Evolutionary conservation across 1,284 basidiomycete genomes (phyloP), one percentile per base, ranked within the genome.

Genomic region (Cutaneotrichosporon sp.): DNA sequence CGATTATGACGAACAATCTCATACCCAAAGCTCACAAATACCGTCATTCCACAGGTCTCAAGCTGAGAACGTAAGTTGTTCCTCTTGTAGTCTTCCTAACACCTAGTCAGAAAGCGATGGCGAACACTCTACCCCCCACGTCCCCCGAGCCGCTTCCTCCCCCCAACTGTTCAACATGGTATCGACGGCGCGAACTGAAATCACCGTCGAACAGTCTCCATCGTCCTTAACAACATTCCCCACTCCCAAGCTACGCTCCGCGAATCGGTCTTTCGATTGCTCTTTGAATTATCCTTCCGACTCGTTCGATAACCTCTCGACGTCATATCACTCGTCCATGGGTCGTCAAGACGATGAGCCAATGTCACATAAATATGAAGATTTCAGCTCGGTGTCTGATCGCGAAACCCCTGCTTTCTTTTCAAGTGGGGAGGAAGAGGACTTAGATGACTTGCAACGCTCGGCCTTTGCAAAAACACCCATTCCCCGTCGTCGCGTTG

Each of bases 181-280:
- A n/a, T n/a, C n/a, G n/a, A 29, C 51, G 8, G 45, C 51, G 8
- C 24, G 14, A 2, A 52, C 45, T 7, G 45, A 46, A 4, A 42
- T 45, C 3, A 52, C 51, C 2, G 27, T 42, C 17, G 33, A 32
- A 14, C 42, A 27, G 12, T 10, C 24, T 16, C 20, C 20, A 11
- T 41, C 38, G 6, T 41, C 38, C 26, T 16, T 16, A 5, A 25
- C 38, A 9, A 4, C 12, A 6, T 12, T 25, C 14, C 22, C 38
- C 12, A 26, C 38, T n/a, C 38, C 38, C 38, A 6, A 11, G 20
- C 19, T 22, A 22, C 38, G 20, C 22, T n/a, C 38, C 8, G 9
- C 22, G 9, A 24, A 41, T 16, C 38, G 22, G 14, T 8, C 24
- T 4, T 16, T 12, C 38, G 26, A 41, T 24, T 25, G 22, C 24